phyloP scores from a whole-genome alignment of 1,284 basidiomycete species.

The Tilletia caries region DNA sequence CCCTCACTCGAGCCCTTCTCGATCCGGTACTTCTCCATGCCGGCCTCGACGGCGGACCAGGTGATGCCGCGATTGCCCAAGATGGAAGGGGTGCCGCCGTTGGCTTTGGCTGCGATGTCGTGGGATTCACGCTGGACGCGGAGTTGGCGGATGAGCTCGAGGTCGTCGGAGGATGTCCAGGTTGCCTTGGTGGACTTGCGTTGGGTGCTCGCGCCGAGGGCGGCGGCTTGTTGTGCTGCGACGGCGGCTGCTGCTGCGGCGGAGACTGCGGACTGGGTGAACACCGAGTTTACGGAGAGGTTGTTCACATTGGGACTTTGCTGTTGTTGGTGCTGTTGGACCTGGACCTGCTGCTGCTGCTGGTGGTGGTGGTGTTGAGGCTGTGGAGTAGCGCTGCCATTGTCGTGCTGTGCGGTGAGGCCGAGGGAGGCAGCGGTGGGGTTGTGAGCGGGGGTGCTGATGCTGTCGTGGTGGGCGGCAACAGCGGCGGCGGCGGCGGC shows the following conservation, averaged over 20 bases:
- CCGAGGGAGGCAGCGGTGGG: background rate
- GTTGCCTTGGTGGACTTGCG: conserved; percentile 13
- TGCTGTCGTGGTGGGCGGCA: too few species aligned
- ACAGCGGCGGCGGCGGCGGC: background rate
- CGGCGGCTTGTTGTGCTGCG: background rate
- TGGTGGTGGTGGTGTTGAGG: background rate
- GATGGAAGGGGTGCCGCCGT: background rate
- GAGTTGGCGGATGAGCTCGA: conserved; percentile 13
- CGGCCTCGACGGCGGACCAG: conserved; percentile 8
- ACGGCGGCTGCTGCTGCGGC: background rate
- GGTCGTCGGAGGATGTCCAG: conserved; percentile 5
- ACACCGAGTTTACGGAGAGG: background rate
- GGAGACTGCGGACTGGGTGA: background rate
- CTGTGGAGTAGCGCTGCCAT: background rate
- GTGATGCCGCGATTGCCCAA: conserved; percentile 12
- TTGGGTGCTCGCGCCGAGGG: background rate
- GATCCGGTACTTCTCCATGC: conserved; percentile 8
- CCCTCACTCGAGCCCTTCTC: background rate
- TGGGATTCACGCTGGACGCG: conserved; percentile 2
- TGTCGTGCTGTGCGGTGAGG: background rate
- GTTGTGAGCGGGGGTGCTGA: background rate
- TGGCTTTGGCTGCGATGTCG: background rate
- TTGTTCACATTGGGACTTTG: background rate
- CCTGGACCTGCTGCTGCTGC: background rate
- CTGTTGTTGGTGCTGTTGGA: background rate